Percentiles rank a stretch among this genome's conserved stretches.
Conservation (phyloP, 108 stramenopile species). For the Conticribra guillardii region DNA sequence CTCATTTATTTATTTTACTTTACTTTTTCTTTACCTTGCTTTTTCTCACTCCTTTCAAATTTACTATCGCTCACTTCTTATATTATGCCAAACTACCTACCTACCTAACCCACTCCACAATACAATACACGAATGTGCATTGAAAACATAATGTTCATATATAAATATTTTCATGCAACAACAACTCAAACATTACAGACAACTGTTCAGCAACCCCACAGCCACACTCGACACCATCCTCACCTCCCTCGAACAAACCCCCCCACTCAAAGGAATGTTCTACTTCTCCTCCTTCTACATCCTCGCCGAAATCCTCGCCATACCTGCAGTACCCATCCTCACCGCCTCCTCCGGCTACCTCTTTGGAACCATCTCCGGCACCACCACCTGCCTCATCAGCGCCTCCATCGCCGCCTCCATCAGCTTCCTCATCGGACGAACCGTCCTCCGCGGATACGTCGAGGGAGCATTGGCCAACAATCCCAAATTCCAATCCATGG, state of each 20-base stretch:
- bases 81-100: no score
- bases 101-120: no score
- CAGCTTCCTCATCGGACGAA: slow-evolving; percentile 81
- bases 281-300: slow-evolving; percentile 55
- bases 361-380: slow-evolving; percentile 82
- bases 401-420: slow-evolving; percentile 77
- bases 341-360: slow-evolving; percentile 89
- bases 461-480: slow-evolving; percentile 59
- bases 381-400: slow-evolving; percentile 68
- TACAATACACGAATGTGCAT: no score
- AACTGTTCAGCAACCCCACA: slow-evolving; percentile 38
- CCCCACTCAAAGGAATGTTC: slow-evolving; percentile 31
- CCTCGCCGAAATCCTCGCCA: slow-evolving; percentile 80
- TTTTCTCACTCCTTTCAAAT: no score
- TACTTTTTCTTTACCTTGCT: no score
- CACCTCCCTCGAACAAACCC: slow-evolving; percentile 28
- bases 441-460: slow-evolving; percentile 73
- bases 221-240: slow-evolving; percentile 37
- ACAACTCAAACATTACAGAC: no score
- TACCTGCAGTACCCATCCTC: slow-evolving; percentile 81
- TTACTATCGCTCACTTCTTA: no score
- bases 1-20: no score
- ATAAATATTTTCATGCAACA: no score
- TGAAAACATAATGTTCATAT: no score
- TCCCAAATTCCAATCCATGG: slow-evolving; percentile 80